A percentile compares a stretch with the other conserved stretches of the same genome.
Conservation (phyloP, 352 stramenopile genomes). For the Phytophthora gonapodyides region DNA sequence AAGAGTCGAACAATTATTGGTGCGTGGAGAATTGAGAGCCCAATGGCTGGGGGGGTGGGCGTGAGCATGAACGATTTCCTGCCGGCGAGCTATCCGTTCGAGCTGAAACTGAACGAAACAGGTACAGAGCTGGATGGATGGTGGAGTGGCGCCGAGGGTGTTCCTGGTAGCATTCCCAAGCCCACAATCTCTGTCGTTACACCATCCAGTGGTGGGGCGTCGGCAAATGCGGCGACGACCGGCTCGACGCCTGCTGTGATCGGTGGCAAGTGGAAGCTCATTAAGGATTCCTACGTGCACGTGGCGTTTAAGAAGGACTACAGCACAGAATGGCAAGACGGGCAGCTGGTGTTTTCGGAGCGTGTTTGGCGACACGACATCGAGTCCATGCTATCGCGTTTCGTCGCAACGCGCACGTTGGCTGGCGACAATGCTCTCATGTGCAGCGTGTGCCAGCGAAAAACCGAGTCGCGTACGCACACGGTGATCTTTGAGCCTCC, state of each 20-base stretch:
- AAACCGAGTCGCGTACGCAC: conserved; percentile 83
- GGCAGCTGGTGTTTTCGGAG: conserved; percentile 77
- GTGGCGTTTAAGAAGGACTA: conserved; percentile 92
- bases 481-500: conserved; percentile 83
- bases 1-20: conserved; percentile 56
- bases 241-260: conserved; percentile 21
- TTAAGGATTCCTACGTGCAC: conserved; percentile 87
- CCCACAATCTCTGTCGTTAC: conserved; percentile 24
- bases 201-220: conserved; percentile 14
- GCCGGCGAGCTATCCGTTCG: conserved; percentile 68
- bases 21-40: conserved; percentile 61
- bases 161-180: conserved; percentile 21
- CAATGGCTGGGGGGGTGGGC: conserved; percentile 34
- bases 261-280: conserved; percentile 68
- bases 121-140: conserved; percentile 70
- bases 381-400: conserved; percentile 79
- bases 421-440: conserved; percentile 80
- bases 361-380: conserved; percentile 86
- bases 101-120: conserved; percentile 57
- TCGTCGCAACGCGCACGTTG: conserved; percentile 79
- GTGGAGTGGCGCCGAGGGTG: conserved; percentile 67
- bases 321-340: conserved; percentile 85
- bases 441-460: conserved; percentile 71
- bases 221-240: conserved; percentile 11
- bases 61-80: conserved; percentile 68